Conservation (phyloP, 2,329 filamentous ascomycete genomes). For the Epichloe gansuensis region DNA sequence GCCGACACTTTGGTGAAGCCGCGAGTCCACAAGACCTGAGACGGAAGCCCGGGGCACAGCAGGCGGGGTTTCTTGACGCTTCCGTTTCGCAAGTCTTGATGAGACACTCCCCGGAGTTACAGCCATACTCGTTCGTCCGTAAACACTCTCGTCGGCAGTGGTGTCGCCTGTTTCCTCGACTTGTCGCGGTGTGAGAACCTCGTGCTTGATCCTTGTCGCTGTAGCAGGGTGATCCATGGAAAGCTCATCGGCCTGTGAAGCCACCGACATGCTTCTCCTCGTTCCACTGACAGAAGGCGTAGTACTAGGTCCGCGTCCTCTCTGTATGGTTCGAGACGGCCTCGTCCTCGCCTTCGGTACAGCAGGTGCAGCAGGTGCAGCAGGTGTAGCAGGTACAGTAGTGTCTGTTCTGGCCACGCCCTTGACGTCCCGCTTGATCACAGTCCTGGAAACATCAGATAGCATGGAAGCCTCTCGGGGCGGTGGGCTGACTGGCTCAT, state of each 20-base stretch:
- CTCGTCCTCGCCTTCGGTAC: slow-evolving; percentile 22
- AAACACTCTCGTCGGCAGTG: slow-evolving; percentile 39
- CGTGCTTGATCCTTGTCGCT: slow-evolving; percentile 41
- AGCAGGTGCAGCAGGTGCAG: too few relatives aligned
- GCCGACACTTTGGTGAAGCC: slow-evolving; percentile 62
- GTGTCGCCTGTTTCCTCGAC: slow-evolving; percentile 44
- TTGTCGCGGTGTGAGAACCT: slow-evolving; percentile 41
- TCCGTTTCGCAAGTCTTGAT: slow-evolving; percentile 37
- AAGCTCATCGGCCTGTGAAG: slow-evolving; percentile 35
- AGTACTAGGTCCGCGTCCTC: slow-evolving; percentile 20
- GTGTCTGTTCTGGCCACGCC: slow-evolving; percentile 14
- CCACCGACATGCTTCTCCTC: slow-evolving; percentile 32
- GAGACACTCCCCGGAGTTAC: slow-evolving; percentile 24
- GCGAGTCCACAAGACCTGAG: slow-evolving; percentile 62
- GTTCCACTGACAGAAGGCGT: slow-evolving; percentile 23
- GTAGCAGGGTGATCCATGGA: slow-evolving; percentile 29
- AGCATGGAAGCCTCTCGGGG: slow-evolving; percentile 24
- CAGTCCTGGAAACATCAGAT: slow-evolving; percentile 17
- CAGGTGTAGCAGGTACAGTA: slow-evolving; percentile 7
- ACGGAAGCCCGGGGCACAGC: slow-evolving; percentile 37
- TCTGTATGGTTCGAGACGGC: slow-evolving; percentile 24
- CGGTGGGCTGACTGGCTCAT: slow-evolving; percentile 47
- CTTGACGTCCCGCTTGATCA: slow-evolving; percentile 21
- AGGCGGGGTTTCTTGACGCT: slow-evolving; percentile 39
- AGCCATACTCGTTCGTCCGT: slow-evolving; percentile 24